Evolutionary conservation across 108 stramenopile genomes (phyloP).

Genomic region (Phaeodactylum tricornutum): DNA sequence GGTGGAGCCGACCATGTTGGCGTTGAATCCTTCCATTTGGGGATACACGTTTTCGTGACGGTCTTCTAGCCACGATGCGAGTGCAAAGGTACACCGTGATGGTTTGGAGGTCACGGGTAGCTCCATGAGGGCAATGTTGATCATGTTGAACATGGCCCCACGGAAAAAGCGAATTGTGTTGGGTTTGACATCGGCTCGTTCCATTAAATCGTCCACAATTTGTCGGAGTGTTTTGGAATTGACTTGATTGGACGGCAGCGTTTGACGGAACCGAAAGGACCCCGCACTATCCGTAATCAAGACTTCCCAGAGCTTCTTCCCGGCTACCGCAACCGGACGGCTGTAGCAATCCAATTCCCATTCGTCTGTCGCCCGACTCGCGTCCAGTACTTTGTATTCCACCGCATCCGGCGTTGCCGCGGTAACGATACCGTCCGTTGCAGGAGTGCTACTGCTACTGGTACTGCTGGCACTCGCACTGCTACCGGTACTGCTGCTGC

Average conservation of each 20-base stretch:
- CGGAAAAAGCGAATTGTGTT: slow-evolving; percentile 89
- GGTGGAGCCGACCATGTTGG: slow-evolving; percentile 48
- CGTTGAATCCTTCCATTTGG: slow-evolving; percentile 75
- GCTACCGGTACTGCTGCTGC: too few relatives aligned
- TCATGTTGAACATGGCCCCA: slow-evolving; percentile 98
- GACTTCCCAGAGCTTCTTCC: slow-evolving; percentile 94
- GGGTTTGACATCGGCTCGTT: slow-evolving; percentile 55
- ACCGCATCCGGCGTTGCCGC: not conserved
- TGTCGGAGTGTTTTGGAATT: slow-evolving; percentile 85
- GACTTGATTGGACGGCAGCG: slow-evolving; percentile 74
- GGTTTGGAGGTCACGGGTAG: slow-evolving; percentile 75
- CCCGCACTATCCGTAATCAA: slow-evolving; percentile 86
- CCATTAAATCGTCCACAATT: slow-evolving; percentile 78
- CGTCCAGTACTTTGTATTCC: not conserved
- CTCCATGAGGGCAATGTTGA: slow-evolving; percentile 77
- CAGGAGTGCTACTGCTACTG: too few relatives aligned
- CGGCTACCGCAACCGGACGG: slow-evolving; percentile 73
- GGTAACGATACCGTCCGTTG: too few relatives aligned
- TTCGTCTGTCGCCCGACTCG: slow-evolving; percentile 20
- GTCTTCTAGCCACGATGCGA: slow-evolving; percentile 89
- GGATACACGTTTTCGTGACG: slow-evolving; percentile 78
- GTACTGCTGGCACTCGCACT: too few relatives aligned
- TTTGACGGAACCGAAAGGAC: slow-evolving; percentile 49
- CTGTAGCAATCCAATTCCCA: slow-evolving; percentile 92
- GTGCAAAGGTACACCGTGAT: slow-evolving; percentile 82